These are phyloP conservation scores for Ophiostoma sp. DNA, from an alignment of 2,329 filamentous ascomycete genomes.

Conservation along the genomic window DNA sequence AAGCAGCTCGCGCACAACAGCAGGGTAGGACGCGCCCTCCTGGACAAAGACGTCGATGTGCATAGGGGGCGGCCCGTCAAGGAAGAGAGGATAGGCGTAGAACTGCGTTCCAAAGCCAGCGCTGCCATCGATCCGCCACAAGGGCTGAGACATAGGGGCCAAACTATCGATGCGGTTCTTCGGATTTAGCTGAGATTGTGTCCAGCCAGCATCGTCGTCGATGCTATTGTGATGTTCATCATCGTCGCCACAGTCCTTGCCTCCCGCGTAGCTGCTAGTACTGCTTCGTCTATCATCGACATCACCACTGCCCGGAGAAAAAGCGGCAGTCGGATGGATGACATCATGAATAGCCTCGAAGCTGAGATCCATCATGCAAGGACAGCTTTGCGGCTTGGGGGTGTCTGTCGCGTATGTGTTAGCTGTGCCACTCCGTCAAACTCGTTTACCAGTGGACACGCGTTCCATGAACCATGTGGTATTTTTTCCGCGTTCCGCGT, in stretches of 20 bases:
- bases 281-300: background rate
- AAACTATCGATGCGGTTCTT: constrained; percentile 57
- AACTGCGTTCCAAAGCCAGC: constrained; percentile 53
- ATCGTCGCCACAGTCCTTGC: background rate
- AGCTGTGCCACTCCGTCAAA: background rate
- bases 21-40: constrained; percentile 37
- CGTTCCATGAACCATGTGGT: background rate
- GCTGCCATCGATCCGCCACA: constrained; percentile 57
- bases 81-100: constrained; percentile 51
- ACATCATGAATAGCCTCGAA: constrained; percentile 49
- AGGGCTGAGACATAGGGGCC: constrained; percentile 37
- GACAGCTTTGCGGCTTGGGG: background rate
- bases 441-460: background rate
- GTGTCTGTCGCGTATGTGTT: background rate
- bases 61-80: constrained; percentile 41
- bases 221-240: background rate
- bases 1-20: constrained; percentile 42
- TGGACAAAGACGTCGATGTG: constrained; percentile 56
- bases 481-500: background rate
- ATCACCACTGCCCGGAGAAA: constrained; percentile 27
- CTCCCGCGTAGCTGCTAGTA: background rate
- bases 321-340: constrained; percentile 55
- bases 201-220: constrained; percentile 37
- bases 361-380: constrained; percentile 49
- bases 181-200: constrained; percentile 49